These are phyloP conservation scores for Cladosporium oxysporum DNA, from an alignment of 2,329 filamentous ascomycete genomes.

Conservation along the genomic window DNA sequence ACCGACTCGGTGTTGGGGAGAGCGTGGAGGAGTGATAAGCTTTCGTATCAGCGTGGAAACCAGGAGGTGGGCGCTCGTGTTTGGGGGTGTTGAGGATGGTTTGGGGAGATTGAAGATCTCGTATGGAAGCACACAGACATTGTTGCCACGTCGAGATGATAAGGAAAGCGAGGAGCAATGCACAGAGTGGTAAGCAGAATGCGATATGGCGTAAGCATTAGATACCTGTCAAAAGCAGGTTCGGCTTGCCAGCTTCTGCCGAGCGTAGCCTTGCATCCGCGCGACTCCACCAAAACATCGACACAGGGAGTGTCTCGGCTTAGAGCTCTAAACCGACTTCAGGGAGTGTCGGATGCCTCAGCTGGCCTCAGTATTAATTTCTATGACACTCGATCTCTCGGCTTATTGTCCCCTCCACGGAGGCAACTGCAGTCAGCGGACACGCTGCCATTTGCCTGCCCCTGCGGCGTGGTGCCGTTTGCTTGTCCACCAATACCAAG, in stretches of 20 bases:
- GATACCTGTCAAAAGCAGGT: neutral
- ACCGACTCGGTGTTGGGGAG: neutral
- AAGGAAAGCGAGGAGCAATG: neutral
- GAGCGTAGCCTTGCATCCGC: neutral
- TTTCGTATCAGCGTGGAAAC: neutral
- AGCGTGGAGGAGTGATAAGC: slow-evolving; percentile 2
- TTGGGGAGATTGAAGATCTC: neutral
- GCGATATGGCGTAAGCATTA: neutral
- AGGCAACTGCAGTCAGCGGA: neutral
- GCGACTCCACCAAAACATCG: neutral
- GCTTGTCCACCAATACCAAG: slow-evolving; percentile 5
- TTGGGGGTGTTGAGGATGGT: neutral
- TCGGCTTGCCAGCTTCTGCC: slow-evolving; percentile 14
- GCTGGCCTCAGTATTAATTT: neutral
- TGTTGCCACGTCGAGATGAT: neutral
- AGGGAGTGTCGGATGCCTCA: neutral
- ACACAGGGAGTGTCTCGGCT: neutral
- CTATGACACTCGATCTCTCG: slow-evolving; percentile 18
- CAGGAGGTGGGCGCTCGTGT: neutral
- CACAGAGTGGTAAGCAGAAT: neutral
- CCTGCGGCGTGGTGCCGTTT: neutral
- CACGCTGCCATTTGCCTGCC: neutral
- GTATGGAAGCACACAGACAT: neutral
- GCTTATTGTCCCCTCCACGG: slow-evolving; percentile 10
- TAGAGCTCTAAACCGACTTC: slow-evolving; percentile 13